phyloP scores from a whole-genome alignment of 2,329 filamentous ascomycete species.

The Claviceps quebecensis region DNA sequence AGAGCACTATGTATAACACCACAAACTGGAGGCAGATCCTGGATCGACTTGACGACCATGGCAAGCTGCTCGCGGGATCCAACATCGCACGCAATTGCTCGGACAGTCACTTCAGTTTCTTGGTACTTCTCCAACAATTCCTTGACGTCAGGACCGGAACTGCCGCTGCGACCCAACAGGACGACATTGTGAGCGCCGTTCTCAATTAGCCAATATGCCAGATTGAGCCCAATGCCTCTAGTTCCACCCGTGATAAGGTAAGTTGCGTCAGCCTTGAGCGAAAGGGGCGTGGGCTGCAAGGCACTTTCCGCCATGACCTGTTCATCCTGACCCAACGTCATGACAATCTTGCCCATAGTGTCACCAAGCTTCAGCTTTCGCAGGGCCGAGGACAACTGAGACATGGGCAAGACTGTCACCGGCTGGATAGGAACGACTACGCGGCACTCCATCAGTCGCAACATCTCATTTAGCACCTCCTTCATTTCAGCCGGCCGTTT shows the following conservation, averaged over 20 bases:
- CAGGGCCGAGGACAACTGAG: slow-evolving; percentile 23
- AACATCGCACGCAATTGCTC: slow-evolving; percentile 26
- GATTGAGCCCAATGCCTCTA: slow-evolving; percentile 2
- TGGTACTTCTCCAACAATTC: slow-evolving; percentile 2
- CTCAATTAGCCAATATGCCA: slow-evolving; percentile 4
- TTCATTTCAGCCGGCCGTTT: slow-evolving; percentile 5
- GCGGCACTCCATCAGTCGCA: slow-evolving; percentile 2
- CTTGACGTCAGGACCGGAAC: slow-evolving; percentile 4
- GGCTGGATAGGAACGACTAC: slow-evolving; percentile 3
- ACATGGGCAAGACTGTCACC: slow-evolving; percentile 10
- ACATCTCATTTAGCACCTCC: slow-evolving; percentile 6
- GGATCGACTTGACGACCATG: slow-evolving; percentile 1
- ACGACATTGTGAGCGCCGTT: slow-evolving; percentile 3
- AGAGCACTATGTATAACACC: slow-evolving; percentile 20
- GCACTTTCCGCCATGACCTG: slow-evolving; percentile 5
- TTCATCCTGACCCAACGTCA: slow-evolving; percentile 12
- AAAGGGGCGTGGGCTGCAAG: neutral
- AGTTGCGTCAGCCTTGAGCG: slow-evolving; percentile 3
- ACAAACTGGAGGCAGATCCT: slow-evolving; percentile 12
- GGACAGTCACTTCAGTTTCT: slow-evolving; percentile 17
- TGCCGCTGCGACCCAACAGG: slow-evolving; percentile 1
- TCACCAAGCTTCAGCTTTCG: slow-evolving; percentile 24
- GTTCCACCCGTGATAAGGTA: slow-evolving; percentile 5
- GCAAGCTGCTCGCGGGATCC: slow-evolving; percentile 14
- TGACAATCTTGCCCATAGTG: slow-evolving; percentile 28